Base-by-base conservation (phyloP, 306 rosid species). In the Leucaena leucocephala region DNA sequence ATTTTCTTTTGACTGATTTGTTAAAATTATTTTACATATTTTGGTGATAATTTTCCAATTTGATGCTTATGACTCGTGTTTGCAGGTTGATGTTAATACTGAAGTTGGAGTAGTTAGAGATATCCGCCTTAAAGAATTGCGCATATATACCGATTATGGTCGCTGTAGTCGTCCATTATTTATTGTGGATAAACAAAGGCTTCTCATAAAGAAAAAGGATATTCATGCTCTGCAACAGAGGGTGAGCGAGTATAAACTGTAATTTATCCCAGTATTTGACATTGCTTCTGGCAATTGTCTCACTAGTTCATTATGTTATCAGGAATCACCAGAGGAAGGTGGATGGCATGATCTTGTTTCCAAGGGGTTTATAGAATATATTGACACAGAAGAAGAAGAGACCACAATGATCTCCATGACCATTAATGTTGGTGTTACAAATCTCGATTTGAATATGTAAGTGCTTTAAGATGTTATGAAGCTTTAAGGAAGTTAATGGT, bases 331-430 rank as follows among this genome's bases (percentile, higher is more conserved):
- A 3, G 99, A 95, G 65, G 99, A 95, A 2, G 96, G 87, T 68
- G 99, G 98, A 49, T 95, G 99, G 97, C 96, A 93, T 84, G 99
- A 93, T 82, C 98, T 95, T 85, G 99, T 95, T 35, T 79, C 97
- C 67, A 95, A 90, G 81, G 99, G 99, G 64, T 91, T 72, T 80
- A 91, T 95, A 78, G 99, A 95, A 84, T 95, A 95, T 65, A 93
- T 95, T 36, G 99, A 95, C 84, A 95, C 99, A 0, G 99, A 95
- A 82, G 99, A 95, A 84, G 99, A 95, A 90, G 99, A 93, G 89
- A 95, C 98, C 48, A 95, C 99, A 0, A 95, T 93, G 98, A 95
- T 95, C 88, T 95, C 99, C 71, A 95, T 95, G 99, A 95, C 98
- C 36, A 95, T 95, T 69, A 91, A 82, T 86, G 99, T 95, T 70